These are phyloP conservation scores for Biscogniauxia marginata DNA, from an alignment of 2,329 filamentous ascomycete species.

Conservation along the genomic window DNA sequence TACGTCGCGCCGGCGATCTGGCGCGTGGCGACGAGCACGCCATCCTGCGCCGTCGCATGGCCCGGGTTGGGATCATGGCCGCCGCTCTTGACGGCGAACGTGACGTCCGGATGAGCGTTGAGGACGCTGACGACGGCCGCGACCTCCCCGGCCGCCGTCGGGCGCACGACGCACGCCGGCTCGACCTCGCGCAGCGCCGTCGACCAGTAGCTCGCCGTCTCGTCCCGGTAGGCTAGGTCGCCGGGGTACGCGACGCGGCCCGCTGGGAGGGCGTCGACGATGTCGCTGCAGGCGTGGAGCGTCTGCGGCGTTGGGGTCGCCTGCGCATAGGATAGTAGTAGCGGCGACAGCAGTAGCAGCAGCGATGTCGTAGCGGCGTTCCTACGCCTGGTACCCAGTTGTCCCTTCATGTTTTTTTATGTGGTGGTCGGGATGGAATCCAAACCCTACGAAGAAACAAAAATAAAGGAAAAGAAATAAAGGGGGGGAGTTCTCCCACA, in stretches of 20 bases:
- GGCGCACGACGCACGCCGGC: constrained; percentile 38
- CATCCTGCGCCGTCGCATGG: constrained; percentile 34
- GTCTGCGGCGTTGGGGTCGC: constrained; percentile 6
- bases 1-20: constrained; percentile 36
- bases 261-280: constrained; percentile 7
- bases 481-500: no score
- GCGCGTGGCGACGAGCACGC: constrained; percentile 37
- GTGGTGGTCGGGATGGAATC: no score
- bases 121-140: constrained; percentile 32
- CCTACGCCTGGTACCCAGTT: no score
- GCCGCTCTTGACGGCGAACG: constrained; percentile 38
- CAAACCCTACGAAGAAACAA: no score
- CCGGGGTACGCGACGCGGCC: constrained; percentile 5
- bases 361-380: neutral
- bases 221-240: constrained; percentile 4
- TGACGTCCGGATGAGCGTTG: constrained; percentile 30
- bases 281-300: constrained; percentile 12
- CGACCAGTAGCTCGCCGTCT: constrained; percentile 33
- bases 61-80: constrained; percentile 39
- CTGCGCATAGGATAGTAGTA: neutral
- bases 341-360: neutral
- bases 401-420: no score
- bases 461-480: no score
- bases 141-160: constrained; percentile 33
- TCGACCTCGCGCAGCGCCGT: constrained; percentile 28